These are phyloP conservation scores for Ophiostoma australiae DNA, from an alignment of 2,329 filamentous ascomycete genomes.

Conservation along the genomic window DNA sequence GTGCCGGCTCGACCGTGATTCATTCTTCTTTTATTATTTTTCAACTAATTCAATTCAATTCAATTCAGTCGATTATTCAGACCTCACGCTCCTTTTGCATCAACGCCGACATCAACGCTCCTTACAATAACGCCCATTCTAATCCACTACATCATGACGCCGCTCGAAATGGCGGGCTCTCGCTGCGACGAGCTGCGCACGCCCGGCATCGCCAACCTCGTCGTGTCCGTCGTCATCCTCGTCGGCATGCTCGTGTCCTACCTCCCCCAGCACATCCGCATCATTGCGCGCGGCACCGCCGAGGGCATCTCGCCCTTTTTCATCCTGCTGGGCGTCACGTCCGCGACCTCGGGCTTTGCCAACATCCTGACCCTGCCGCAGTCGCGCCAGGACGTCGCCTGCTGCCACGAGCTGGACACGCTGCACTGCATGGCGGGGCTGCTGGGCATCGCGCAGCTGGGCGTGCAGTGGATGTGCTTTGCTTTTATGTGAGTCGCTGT, in stretches of 20 bases:
- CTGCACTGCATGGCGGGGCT: constrained; percentile 82
- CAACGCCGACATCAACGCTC: not conserved
- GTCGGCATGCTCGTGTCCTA: constrained; percentile 89
- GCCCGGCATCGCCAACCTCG: constrained; percentile 51
- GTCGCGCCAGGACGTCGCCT: constrained; percentile 75
- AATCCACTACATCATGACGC: not conserved
- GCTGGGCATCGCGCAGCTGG: constrained; percentile 85
- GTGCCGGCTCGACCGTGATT: constrained; percentile 7
- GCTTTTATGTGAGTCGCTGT: constrained; percentile 68
- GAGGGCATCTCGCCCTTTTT: constrained; percentile 96
- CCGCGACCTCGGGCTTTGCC: constrained; percentile 79
- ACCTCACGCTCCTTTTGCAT: not conserved
- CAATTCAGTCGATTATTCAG: too few relatives aligned
- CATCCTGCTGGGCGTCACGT: constrained; percentile 86
- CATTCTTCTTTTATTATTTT: not conserved
- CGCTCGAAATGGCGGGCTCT: constrained; percentile 23
- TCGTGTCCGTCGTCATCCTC: constrained; percentile 61
- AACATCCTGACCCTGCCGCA: constrained; percentile 88
- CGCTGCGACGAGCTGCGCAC: constrained; percentile 50
- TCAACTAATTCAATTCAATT: not conserved
- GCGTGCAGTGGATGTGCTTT: constrained; percentile 88
- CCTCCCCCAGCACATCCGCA: constrained; percentile 88
- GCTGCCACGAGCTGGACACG: constrained; percentile 74
- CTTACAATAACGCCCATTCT: not conserved
- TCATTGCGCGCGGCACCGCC: constrained; percentile 77